phyloP scores from a whole-genome alignment of 225 moss, liverwort and hornwort genomes.

The Rhytidiadelphus loreus region DNA sequence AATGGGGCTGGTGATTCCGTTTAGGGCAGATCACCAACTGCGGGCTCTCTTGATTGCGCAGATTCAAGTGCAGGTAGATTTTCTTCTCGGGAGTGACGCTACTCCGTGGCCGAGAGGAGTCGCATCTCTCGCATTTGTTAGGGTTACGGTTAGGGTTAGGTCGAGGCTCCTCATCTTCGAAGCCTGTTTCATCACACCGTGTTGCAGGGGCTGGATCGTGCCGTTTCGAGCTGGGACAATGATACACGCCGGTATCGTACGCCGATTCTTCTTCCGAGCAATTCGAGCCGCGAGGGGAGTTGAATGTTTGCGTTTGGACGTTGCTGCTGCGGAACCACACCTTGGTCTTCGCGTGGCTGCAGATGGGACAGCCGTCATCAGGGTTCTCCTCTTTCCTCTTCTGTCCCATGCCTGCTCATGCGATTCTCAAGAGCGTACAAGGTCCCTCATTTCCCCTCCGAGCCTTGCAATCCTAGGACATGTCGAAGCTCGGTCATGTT shows the following conservation, averaged over 20 bases:
- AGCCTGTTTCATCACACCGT: background rate
- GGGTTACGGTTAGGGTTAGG: background rate
- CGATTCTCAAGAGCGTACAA: background rate
- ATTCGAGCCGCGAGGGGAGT: background rate
- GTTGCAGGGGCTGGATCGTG: background rate
- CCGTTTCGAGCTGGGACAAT: constrained; percentile 14
- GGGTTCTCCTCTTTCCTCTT: constrained; percentile 2
- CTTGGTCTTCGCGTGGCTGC: constrained; percentile 6
- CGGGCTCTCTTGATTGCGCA: constrained; percentile 9
- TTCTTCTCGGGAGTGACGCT: background rate
- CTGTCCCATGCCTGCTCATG: constrained; percentile 17
- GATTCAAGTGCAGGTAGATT: constrained; percentile 25
- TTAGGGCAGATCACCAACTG: constrained; percentile 14
- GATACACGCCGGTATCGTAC: background rate
- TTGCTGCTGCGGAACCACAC: constrained; percentile 7
- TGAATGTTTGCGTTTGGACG: constrained; percentile 12
- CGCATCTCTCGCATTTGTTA: background rate
- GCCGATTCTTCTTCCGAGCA: background rate
- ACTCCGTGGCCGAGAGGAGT: background rate
- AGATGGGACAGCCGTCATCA: constrained; percentile 3
- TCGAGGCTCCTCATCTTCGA: background rate
- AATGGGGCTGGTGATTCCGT: constrained; percentile 5
- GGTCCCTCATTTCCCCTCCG: background rate
- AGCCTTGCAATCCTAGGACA: background rate
- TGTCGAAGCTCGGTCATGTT: background rate